Evolutionary conservation across 192 early-diverging fungal species (phyloP).

Genomic region (Umbelopsis ramanniana): DNA sequence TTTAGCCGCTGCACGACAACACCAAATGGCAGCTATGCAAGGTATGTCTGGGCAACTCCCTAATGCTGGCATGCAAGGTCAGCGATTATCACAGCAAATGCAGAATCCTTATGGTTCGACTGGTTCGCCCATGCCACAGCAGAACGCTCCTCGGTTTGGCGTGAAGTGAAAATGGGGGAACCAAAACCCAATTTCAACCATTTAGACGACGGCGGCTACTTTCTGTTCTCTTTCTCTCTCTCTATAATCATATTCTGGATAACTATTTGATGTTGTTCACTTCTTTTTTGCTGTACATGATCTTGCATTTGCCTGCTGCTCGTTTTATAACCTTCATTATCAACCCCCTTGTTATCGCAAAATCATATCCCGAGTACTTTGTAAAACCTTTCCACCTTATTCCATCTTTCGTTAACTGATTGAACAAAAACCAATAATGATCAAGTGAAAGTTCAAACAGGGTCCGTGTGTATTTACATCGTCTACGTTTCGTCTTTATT

Average conservation of each 20-base stretch:
- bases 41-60: background rate
- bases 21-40: conserved; percentile 4
- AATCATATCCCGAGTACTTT: background rate
- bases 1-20: background rate
- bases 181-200: no score
- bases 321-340: background rate
- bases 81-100: conserved; percentile 5
- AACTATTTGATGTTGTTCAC: background rate
- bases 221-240: background rate
- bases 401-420: no score
- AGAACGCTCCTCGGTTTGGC: conserved; percentile 13
- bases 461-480: background rate
- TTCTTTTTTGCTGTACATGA: conserved; percentile 9
- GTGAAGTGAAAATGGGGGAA: background rate
- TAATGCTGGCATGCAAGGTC: conserved; percentile 6
- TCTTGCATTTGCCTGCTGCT: background rate
- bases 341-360: background rate
- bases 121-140: conserved; percentile 12
- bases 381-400: background rate
- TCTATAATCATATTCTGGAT: conserved; percentile 8
- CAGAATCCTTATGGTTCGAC: conserved; percentile 4
- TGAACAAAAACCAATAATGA: no score
- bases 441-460: background rate
- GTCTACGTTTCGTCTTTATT: background rate
- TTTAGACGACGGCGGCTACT: background rate